Base-by-base conservation (phyloP, 2,329 filamentous ascomycete species). In the Clonostachys byssicola region DNA sequence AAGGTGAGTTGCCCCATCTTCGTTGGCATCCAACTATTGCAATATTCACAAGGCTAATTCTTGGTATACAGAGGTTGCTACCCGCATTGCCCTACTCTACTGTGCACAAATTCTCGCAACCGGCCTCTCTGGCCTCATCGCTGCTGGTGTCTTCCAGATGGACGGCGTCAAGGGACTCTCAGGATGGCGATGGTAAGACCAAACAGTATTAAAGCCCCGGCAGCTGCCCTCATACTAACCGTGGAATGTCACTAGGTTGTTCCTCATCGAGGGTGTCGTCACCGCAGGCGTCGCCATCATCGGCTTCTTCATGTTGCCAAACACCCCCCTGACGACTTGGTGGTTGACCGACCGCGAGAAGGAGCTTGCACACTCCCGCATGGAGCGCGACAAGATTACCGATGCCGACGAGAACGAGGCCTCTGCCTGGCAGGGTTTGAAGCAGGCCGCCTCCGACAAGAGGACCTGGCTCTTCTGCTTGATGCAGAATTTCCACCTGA, bases 101-200 rank as follows among this genome's bases (percentile, higher is more conserved):
- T 81, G 81, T 2, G 86, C 83, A 0, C 81, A 82, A 6, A 70
- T 88, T 13, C 73, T 88, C 3, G 83, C 80, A 1, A 84, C 83
- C 2, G 85, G 84, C 1, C 87, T 89, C 56, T 84, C 82, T 0
- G 84, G 82, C 2, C 61, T 82, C 5, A 77, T 83, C 34, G 75
- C 78, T 1, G 78, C 77, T 1, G 80, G 84, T 2, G 85, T 89
- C 45, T 80, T 80, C 2, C 58, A 53, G 12, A 47, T 61, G 47
- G 59, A 61, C 9, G 71, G 75, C 3, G 63, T 68, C 2, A 63
- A 62, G 6, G 84, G 82, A 2, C 64, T 85, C 2, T 64, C 70
- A 4, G 83, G 82, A 8, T 88, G 83, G 83, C 67, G 80, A 30
- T 85, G 81, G 83, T 58, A 46, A 13, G 55, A 30, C 23, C 23